phyloP scores from a whole-genome alignment of 2,329 filamentous ascomycete genomes.

The Paramyrothecium roridum region DNA sequence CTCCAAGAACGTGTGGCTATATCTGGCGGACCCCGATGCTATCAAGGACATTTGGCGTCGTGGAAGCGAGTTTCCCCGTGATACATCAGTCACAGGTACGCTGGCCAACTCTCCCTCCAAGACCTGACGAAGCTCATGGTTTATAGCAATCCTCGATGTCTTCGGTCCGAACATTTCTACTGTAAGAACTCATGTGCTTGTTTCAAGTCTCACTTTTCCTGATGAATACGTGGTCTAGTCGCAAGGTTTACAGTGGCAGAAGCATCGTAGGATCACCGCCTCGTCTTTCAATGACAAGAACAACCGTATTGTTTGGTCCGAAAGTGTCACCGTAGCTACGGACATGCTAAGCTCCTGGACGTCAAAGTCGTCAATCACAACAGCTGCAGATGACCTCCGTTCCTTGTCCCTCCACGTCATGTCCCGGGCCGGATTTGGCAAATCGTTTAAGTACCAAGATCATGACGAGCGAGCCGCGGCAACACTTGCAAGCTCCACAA shows the following conservation, averaged over 20 bases:
- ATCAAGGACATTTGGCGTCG: slow-evolving; percentile 2
- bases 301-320: slow-evolving; percentile 14
- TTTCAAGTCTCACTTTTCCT: not conserved
- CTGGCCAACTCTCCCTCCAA: not conserved
- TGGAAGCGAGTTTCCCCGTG: slow-evolving; percentile 2
- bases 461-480: slow-evolving; percentile 3
- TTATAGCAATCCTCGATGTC: not conserved
- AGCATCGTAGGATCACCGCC: not conserved
- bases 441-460: slow-evolving; percentile 10
- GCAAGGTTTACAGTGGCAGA: not conserved
- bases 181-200: not conserved
- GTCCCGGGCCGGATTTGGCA: slow-evolving; percentile 13
- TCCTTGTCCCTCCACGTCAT: slow-evolving; percentile 15
- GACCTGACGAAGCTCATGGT: not conserved
- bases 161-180: slow-evolving; percentile 2
- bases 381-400: slow-evolving; percentile 12
- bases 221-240: not conserved
- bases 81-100: not conserved
- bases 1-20: slow-evolving; percentile 5
- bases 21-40: slow-evolving; percentile 7
- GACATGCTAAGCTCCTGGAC: slow-evolving; percentile 15
- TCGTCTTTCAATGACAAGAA: slow-evolving; percentile 14
- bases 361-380: slow-evolving; percentile 7
- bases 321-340: slow-evolving; percentile 9
- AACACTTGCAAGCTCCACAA: slow-evolving; percentile 2